A percentile compares a stretch with the other conserved stretches of the same genome.
phyloP scores from a whole-genome alignment of 768 basidiomycete species.

The Crucibulum laeve region DNA sequence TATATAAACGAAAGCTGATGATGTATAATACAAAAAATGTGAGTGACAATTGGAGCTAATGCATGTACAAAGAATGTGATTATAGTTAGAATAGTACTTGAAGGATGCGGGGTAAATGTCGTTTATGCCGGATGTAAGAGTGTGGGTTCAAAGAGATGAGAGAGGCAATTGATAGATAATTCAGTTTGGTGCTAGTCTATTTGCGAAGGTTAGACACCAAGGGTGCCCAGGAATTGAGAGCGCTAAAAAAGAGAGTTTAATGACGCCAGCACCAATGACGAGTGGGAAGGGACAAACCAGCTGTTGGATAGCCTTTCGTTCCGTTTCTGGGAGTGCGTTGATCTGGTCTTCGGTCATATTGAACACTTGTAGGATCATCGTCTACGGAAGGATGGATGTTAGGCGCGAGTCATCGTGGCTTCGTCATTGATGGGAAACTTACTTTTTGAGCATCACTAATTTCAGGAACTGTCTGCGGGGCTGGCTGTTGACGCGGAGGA shows the following conservation, averaged over 20 bases:
- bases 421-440: constrained; percentile 12
- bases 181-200: background rate
- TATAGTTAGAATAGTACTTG: too few relatives aligned
- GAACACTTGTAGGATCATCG: constrained; percentile 85
- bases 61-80: background rate
- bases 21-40: too few relatives aligned
- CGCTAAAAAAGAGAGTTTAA: constrained; percentile 20
- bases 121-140: too few relatives aligned
- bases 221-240: constrained; percentile 31
- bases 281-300: constrained; percentile 42
- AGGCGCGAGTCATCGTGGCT: constrained; percentile 13
- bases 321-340: constrained; percentile 70
- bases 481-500: constrained; percentile 19
- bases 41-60: background rate
- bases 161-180: too few relatives aligned
- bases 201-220: constrained; percentile 11
- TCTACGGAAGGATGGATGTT: constrained; percentile 31
- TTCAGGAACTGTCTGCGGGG: constrained; percentile 29
- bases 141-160: too few relatives aligned
- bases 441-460: constrained; percentile 51
- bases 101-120: too few relatives aligned
- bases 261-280: background rate
- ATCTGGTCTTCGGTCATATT: constrained; percentile 81
- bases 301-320: constrained; percentile 76
- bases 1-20: background rate